Base-by-base conservation (phyloP, 2,329 filamentous ascomycete species). In the Pyrenochaeta sp. region DNA sequence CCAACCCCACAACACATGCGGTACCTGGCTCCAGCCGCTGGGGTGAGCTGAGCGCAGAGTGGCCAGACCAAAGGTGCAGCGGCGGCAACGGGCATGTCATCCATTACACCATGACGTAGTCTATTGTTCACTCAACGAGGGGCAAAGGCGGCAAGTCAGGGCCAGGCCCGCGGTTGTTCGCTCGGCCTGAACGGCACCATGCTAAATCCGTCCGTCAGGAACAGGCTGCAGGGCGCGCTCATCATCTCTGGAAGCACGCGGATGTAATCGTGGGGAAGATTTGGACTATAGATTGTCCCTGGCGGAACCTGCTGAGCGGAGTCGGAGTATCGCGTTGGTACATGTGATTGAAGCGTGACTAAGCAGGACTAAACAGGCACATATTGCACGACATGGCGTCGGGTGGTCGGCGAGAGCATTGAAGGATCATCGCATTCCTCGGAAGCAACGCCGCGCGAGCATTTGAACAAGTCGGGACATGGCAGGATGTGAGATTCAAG, bases 221-320 rank as follows among this genome's bases (percentile, higher is more conserved):
- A 50, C 48, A 48, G 22, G 27, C 34, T 41, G 32, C 35, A 44
- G 14, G 13, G 28, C 23, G 28, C 14, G 23, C 15, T 15, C 29
- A 28, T 32, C 17, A 19, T n/a, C 30, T 21, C 18, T 34, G 19
- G 15, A 21, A 21, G 19, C 4, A 22, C 5, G 18, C 31, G n/a
- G 19, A 34, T 20, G 26, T 6, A 19, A n/a, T 8, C 21, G 31
- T 31, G 15, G 32, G 37, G 19, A 26, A 13, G 24, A n/a, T 23
- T 35, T 20, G 35, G 29, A 24, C 29, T 47, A 39, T 43, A 39
- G 43, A 40, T 35, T 20, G 31, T 30, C 37, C 22, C 17, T 19
- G 31, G 18, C 18, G 42, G 47, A 39, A 30, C 47, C 37, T 49
- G 35, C 45, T 15, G 32, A 35, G 35, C 35, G 38, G 48, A 48